Percentiles rank a stretch among this genome's conserved stretches.
These are phyloP conservation scores for Trichoderma hamatum DNA, from an alignment of 2,329 filamentous ascomycete species.

Conservation along the genomic window DNA sequence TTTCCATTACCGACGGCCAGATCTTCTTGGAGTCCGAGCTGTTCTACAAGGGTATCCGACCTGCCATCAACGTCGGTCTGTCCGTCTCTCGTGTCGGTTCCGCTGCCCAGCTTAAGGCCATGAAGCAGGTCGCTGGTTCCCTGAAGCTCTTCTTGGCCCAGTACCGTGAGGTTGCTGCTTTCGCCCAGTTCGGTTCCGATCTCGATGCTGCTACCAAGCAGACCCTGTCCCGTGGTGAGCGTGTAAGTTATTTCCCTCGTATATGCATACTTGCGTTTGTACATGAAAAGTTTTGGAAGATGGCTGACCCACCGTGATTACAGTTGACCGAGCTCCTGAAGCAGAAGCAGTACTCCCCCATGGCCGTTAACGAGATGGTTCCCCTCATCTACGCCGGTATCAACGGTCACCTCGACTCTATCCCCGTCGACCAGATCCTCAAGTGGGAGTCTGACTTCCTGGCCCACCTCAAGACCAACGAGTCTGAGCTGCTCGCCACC, in stretches of 20 bases:
- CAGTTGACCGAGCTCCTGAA: conserved; percentile 94
- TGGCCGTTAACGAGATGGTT: conserved; percentile 99
- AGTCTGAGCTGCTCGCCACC: conserved; percentile 77
- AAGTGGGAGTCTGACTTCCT: conserved; percentile 96
- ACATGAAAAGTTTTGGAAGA: neutral
- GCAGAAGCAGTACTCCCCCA: conserved; percentile 99
- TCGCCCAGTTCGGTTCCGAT: conserved; percentile 99
- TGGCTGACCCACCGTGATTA: conserved; percentile 31
- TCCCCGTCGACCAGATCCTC: conserved; percentile 90
- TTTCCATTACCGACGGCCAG: conserved; percentile 99
- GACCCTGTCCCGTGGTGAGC: conserved; percentile 96
- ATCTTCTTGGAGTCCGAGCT: conserved; percentile 99
- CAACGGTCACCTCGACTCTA: conserved; percentile 87
- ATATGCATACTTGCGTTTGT: no score
- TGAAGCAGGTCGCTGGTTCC: conserved; percentile 99
- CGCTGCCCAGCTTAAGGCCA: conserved; percentile 99
- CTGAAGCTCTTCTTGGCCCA: conserved; percentile 99
- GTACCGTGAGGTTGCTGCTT: conserved; percentile 99
- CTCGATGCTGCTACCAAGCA: conserved; percentile 98
- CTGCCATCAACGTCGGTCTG: conserved; percentile 99
- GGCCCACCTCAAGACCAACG: conserved; percentile 86
- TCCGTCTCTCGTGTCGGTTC: conserved; percentile 99
- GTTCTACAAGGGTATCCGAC: conserved; percentile 99
- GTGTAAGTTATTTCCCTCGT: conserved; percentile 62
- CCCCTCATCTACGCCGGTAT: conserved; percentile 99